Evolutionary conservation across 768 basidiomycete species (phyloP), one percentile per base, ranked within the genome.

Genomic region (Panellus pusillus): DNA sequence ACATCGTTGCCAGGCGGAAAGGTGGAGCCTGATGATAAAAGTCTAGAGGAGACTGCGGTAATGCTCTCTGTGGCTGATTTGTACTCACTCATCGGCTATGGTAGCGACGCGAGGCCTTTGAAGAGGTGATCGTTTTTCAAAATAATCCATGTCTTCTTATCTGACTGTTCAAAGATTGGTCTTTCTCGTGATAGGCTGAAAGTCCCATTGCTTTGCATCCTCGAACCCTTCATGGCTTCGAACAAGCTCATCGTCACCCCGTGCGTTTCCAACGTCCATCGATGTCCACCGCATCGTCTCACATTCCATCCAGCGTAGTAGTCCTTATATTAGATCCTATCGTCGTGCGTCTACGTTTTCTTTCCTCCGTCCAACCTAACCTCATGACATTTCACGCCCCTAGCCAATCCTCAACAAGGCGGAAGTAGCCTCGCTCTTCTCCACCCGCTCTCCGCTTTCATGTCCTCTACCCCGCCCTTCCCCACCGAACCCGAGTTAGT

Each of bases 1-100:
- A 96, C 93, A 0, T 88, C 91, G 1, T 70, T 96, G 5, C 93
- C 93, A 0, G 93, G 93, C 6, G 93, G 93, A 0, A 91, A 86
- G 65, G 78, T 86, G 7, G 93, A 96, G 14, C 72, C 73, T 2
- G 75, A 72, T 37, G 93, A 95, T 66, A 66, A 62, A 57, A 82
- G 79, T 37, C 72, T 85, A 3, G 93, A 94, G 63, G 87, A 89
- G 55, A 54, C 55, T 11, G 58, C 58, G 20, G 54, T 55, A 40
- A 15, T 14, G 5, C 19, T 40, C 9, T 20, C 8, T 9, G 32
- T 35, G 3, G 14, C 2, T 44, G 20, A 12, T 27, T 44, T 20
- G 12, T 44, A 9, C n/a, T 11, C n/a, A 31, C 17, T 51, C 31
- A 1, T 50, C 38, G 14, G 7, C 44, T 18, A 45, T 31, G 40